These are phyloP conservation scores for Xylaria intraflava DNA, from an alignment of 495 filamentous ascomycete species.

Conservation along the genomic window DNA sequence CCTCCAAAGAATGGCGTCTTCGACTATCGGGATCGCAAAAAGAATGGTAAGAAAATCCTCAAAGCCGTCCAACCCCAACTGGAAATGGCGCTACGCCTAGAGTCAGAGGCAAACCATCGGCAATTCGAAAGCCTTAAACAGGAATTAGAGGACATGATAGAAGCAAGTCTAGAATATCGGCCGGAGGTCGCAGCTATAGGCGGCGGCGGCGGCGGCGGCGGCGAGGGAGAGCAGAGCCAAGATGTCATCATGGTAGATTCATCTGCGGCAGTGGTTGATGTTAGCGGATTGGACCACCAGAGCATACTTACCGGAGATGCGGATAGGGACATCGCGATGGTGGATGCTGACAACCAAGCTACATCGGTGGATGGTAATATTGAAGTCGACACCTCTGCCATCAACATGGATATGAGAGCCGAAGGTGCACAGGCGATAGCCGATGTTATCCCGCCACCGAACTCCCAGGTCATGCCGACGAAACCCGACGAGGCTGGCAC, in stretches of 20 bases:
- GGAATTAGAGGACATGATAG: constrained; percentile 67
- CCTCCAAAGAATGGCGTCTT: constrained; percentile 29
- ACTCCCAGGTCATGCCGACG: constrained; percentile 9
- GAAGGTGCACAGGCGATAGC: constrained; percentile 28
- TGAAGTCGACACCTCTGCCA: constrained; percentile 36
- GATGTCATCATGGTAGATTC: constrained; percentile 45
- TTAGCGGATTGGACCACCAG: constrained; percentile 29
- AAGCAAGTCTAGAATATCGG: constrained; percentile 44
- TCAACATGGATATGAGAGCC: constrained; percentile 22
- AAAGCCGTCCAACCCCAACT: constrained; percentile 69
- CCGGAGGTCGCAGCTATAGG: constrained; percentile 25
- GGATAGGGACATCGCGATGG: constrained; percentile 17
- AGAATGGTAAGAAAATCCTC: constrained; percentile 76
- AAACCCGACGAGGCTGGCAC: constrained; percentile 15
- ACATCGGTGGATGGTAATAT: constrained; percentile 25
- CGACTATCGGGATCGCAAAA: constrained; percentile 43
- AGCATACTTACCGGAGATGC: constrained; percentile 16
- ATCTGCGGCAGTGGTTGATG: constrained; percentile 37
- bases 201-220: constrained; percentile 20
- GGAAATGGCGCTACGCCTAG: constrained; percentile 69
- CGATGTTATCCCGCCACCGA: constrained; percentile 12
- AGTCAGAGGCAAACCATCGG: constrained; percentile 67
- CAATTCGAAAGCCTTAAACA: constrained; percentile 62
- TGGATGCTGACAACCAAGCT: constrained; percentile 20
- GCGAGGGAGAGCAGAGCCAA: constrained; percentile 25